Conservation (phyloP, 2,329 filamentous ascomycete species). For the Monilinia laxa region DNA sequence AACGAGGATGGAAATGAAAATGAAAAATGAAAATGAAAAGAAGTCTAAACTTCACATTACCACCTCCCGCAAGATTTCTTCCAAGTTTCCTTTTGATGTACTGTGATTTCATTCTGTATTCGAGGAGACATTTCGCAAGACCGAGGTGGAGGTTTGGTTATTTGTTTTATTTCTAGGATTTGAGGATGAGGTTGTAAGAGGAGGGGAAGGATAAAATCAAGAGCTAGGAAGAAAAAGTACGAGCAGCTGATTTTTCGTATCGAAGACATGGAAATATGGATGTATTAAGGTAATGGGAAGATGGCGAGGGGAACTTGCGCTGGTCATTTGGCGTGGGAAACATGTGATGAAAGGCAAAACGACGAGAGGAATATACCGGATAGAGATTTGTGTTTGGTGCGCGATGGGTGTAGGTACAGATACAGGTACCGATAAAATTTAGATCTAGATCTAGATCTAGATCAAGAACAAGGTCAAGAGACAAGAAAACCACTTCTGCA, state of each 20-base stretch:
- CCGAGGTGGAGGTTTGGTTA: constrained; percentile 49
- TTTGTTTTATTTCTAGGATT: not conserved
- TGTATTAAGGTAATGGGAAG: not conserved
- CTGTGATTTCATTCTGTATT: constrained; percentile 39
- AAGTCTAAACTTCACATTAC: constrained; percentile 36
- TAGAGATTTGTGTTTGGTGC: too few relatives aligned
- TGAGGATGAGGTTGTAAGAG: not conserved
- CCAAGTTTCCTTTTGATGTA: constrained; percentile 43
- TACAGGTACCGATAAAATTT: too few relatives aligned
- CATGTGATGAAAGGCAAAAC: too few relatives aligned
- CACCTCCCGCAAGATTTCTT: constrained; percentile 42
- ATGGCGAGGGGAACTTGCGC: not conserved
- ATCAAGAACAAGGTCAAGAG: too few relatives aligned
- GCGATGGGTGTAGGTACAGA: not conserved
- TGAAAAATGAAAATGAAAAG: too few relatives aligned
- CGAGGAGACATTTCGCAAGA: constrained; percentile 60
- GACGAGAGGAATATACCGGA: too few relatives aligned
- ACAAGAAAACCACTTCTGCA: too few relatives aligned
- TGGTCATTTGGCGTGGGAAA: not conserved
- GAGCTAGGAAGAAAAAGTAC: not conserved
- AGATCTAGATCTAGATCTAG: too few relatives aligned
- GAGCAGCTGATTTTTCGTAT: constrained; percentile 8
- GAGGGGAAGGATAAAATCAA: too few relatives aligned
- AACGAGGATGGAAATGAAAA: too few relatives aligned
- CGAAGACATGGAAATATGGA: not conserved